Conservation (phyloP, 768 basidiomycete species). For the Boletus rufocinnamomeus region DNA sequence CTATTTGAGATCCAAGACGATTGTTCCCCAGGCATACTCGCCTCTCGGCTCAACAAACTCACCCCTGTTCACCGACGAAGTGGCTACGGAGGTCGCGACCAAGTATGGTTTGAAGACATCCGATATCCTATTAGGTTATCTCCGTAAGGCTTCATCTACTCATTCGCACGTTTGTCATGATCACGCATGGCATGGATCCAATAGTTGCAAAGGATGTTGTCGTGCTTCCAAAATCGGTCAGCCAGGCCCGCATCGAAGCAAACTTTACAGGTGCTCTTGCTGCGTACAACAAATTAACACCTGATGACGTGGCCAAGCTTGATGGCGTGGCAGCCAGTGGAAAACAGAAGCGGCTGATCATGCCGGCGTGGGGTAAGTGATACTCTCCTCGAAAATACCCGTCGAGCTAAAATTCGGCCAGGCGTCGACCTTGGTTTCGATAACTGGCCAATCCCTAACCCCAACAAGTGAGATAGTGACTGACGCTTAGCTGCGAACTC, state of each 20-base stretch:
- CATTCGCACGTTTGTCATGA: constrained; percentile 8
- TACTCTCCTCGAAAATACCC: neutral
- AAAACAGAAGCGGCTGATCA: constrained; percentile 70
- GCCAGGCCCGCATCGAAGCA: constrained; percentile 60
- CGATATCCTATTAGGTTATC: constrained; percentile 63
- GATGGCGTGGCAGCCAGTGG: constrained; percentile 58
- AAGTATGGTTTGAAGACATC: constrained; percentile 55
- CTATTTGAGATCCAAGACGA: constrained; percentile 65
- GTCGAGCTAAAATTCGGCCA: constrained; percentile 29
- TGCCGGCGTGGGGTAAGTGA: constrained; percentile 68
- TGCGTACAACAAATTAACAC: constrained; percentile 47
- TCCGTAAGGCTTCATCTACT: constrained; percentile 42
- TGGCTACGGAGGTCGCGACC: constrained; percentile 57
- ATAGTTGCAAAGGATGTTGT: constrained; percentile 65
- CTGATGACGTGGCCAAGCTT: constrained; percentile 54
- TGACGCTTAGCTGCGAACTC: neutral
- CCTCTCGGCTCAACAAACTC: constrained; percentile 73
- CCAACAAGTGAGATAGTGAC: constrained; percentile 4
- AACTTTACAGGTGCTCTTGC: constrained; percentile 55
- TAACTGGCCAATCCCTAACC: constrained; percentile 46
- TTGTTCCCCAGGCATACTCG: constrained; percentile 77
- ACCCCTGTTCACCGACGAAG: constrained; percentile 64
- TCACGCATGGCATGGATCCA: constrained; percentile 2
- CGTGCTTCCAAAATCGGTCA: constrained; percentile 79
- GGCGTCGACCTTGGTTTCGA: constrained; percentile 71